Evolutionary conservation across 148 eudicot species (phyloP), one percentile per base, ranked within the genome.

Genomic region (Chenopodium quinoa): DNA sequence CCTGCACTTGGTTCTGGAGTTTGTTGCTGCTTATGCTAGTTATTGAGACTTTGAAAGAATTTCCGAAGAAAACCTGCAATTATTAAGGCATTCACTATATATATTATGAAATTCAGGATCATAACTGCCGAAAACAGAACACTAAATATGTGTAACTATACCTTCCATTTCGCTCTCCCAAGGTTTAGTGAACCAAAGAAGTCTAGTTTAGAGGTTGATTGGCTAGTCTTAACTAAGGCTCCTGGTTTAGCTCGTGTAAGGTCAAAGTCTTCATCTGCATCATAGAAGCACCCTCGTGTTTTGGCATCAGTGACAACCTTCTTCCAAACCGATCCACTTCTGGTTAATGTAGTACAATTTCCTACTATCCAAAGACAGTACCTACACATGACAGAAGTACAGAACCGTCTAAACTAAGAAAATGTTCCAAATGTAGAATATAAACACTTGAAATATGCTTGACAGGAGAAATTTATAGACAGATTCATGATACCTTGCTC

Each of bases 401-500:
- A 5, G 62, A 56, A 66, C 13, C 54, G 40, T 5, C 4, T 17
- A 73, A 63, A 7, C 9, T 10, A 23, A 16, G 47, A 2, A 32
- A 3, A 14, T 14, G 16, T 4, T 56, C 62, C 0, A 17, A 56
- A 19, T 56, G 22, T 17, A 56, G 4, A 54, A 54, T 54, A 31
- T 46, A 48, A 48, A 48, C 14, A 48, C 52, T 48, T 54, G 1
- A 14, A 17, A 56, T 14, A 17, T 56, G 62, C 62, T 56, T 56
- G 19, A 56, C 17, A 56, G 62, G 62, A 14, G 3, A 73, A n/a
- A 73, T 2, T 68, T 89, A 92, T 88, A 9, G 89, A 86, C 16
- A 92, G 92, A 92, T 1, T 97, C 98, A 40, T 91, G 82, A 9
- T 22, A 92, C 96, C 93, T 91, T 44, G 98, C 95, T 17, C 98